Percentiles rank a stretch among this genome's conserved stretches.
These are phyloP conservation scores for Chrysochromulina parva DNA, from an alignment of 78 protist genomes.

Conservation along the genomic window DNA sequence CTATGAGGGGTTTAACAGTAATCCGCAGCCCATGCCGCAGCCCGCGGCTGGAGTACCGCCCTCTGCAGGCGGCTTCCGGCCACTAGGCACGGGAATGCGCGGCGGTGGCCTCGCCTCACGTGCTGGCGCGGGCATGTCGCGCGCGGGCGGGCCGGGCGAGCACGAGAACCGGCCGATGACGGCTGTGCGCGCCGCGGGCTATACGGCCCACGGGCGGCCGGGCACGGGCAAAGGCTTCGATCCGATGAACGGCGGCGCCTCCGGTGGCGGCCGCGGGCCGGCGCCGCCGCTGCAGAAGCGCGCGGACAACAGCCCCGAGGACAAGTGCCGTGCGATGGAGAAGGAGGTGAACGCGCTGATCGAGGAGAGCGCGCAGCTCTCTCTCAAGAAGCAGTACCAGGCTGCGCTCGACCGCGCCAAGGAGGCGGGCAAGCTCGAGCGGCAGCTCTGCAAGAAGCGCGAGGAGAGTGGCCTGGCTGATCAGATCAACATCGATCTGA, in stretches of 20 bases:
- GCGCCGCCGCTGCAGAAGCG: conserved; percentile 54
- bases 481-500: conserved; percentile 76
- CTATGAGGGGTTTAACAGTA: conserved; percentile 12
- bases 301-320: conserved; percentile 51
- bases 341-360: conserved; percentile 56
- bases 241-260: not conserved
- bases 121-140: not conserved
- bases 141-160: not conserved
- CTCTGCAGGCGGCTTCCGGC: too few species aligned
- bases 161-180: conserved; percentile 72
- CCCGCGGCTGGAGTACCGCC: not conserved
- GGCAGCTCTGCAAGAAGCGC: conserved; percentile 51
- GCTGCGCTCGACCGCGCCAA: conserved; percentile 68
- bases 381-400: not conserved
- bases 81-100: not conserved
- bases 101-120: not conserved
- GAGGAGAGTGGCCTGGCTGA: conserved; percentile 64
- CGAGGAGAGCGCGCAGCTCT: conserved; percentile 55
- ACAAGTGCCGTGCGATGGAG: conserved; percentile 46
- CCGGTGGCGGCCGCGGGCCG: conserved; percentile 37
- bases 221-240: conserved; percentile 27
- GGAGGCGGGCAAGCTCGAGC: conserved; percentile 68
- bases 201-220: not conserved
- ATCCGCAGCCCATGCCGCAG: not conserved
- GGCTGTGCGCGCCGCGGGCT: conserved; percentile 65